A percentile compares a stretch with the other conserved stretches of the same genome.
Conservation (phyloP, 352 stramenopile species). For the Pythium monospermum region DNA sequence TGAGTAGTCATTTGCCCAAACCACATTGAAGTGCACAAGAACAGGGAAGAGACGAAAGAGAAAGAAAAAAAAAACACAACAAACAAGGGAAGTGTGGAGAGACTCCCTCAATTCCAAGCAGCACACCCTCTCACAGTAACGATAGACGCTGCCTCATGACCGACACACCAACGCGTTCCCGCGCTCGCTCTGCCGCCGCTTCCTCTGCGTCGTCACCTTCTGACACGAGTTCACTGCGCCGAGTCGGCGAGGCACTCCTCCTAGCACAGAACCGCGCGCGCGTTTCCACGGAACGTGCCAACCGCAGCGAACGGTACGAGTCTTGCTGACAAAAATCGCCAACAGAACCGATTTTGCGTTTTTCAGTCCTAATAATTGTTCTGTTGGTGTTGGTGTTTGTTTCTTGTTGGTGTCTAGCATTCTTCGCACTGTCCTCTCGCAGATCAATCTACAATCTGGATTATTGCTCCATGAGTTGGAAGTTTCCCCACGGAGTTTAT, state of each 20-base stretch:
- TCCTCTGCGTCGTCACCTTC: constrained; percentile 49
- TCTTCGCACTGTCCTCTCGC: constrained; percentile 17
- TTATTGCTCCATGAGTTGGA: constrained; percentile 21
- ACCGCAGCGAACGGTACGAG: constrained; percentile 58
- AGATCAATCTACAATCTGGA: constrained; percentile 21
- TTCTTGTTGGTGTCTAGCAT: constrained; percentile 6
- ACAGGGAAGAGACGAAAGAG: constrained; percentile 1
- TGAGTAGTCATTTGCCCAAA: background rate
- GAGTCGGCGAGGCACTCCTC: constrained; percentile 63
- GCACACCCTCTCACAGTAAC: background rate
- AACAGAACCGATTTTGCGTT: background rate
- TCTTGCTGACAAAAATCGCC: no score
- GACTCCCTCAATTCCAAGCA: background rate
- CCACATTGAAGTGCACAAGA: constrained; percentile 2
- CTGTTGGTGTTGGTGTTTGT: background rate
- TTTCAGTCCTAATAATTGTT: background rate
- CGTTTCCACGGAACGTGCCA: constrained; percentile 49
- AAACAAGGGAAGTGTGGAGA: background rate
- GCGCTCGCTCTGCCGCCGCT: constrained; percentile 33
- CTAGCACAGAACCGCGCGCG: constrained; percentile 67
- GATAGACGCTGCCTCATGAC: background rate
- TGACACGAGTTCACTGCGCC: no score
- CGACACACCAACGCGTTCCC: constrained; percentile 2
- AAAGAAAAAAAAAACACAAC: background rate
- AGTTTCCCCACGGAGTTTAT: constrained; percentile 14